Conservation (phyloP, 2,329 filamentous ascomycete species). For the Fusarium sp. region DNA sequence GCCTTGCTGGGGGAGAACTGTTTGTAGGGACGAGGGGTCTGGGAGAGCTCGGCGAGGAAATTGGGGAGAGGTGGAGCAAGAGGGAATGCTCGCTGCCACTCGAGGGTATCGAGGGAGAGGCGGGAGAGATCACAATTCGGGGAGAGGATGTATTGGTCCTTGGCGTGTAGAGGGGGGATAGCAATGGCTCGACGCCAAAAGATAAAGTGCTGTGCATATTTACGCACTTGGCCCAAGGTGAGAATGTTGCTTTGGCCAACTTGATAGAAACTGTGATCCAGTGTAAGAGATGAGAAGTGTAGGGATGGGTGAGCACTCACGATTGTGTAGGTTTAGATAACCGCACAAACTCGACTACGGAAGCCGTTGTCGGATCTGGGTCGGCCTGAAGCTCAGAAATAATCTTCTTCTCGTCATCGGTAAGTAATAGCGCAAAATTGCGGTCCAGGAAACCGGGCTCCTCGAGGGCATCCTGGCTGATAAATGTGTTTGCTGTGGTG, state of each 20-base stretch:
- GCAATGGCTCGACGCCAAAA: conserved; percentile 95
- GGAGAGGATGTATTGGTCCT: conserved; percentile 91
- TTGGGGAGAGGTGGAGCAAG: conserved; percentile 85
- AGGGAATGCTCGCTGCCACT: conserved; percentile 84
- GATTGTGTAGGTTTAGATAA: conserved; percentile 77
- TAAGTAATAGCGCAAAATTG: conserved; percentile 86
- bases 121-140: conserved; percentile 85
- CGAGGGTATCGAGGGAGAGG: conserved; percentile 74
- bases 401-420: conserved; percentile 83
- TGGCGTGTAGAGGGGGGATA: conserved; percentile 88
- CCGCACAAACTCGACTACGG: conserved; percentile 84
- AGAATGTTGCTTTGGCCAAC: conserved; percentile 79
- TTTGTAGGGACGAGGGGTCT: conserved; percentile 84
- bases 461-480: conserved; percentile 74
- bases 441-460: conserved; percentile 80
- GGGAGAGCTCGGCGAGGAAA: conserved; percentile 86
- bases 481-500: conserved; percentile 84
- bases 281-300: conserved; percentile 5
- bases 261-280: conserved; percentile 68
- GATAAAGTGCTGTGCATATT: conserved; percentile 91
- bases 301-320: conserved; percentile 51
- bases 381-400: conserved; percentile 81
- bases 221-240: conserved; percentile 82
- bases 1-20: conserved; percentile 87
- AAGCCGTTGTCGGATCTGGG: conserved; percentile 78